phyloP scores from a whole-genome alignment of 192 early-diverging fungal genomes.

The Paraglomus brasilianum region DNA sequence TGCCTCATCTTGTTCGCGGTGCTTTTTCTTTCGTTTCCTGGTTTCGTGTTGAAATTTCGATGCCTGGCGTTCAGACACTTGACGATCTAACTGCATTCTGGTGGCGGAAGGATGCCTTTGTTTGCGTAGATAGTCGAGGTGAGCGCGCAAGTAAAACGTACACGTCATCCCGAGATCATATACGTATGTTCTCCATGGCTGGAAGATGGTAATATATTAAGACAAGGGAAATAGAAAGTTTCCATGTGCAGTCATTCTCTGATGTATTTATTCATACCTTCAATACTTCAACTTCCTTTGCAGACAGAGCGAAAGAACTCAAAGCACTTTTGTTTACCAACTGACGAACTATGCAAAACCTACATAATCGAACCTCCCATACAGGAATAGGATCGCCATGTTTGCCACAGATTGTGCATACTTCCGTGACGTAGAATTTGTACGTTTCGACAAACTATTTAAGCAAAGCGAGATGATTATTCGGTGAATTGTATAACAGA shows the following conservation, averaged over 20 bases:
- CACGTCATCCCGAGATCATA: slow-evolving; percentile 31
- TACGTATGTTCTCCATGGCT: slow-evolving; percentile 31
- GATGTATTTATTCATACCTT: background rate
- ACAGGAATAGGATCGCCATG: slow-evolving; percentile 29
- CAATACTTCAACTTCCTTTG: slow-evolving; percentile 25
- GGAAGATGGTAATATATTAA: no score
- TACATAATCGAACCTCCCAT: slow-evolving; percentile 30
- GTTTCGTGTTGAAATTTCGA: slow-evolving; percentile 20
- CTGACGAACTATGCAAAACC: slow-evolving; percentile 29
- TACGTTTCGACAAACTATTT: slow-evolving; percentile 29
- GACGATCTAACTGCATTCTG: background rate
- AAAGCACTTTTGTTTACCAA: slow-evolving; percentile 29
- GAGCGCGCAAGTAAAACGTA: slow-evolving; percentile 27
- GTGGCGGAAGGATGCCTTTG: slow-evolving; percentile 25
- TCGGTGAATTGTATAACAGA: no score
- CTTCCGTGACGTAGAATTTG: slow-evolving; percentile 29
- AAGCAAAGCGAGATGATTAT: no score
- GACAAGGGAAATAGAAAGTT: no score
- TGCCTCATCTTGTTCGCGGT: slow-evolving; percentile 24
- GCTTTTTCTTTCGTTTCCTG: slow-evolving; percentile 26
- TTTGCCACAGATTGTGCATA: slow-evolving; percentile 28
- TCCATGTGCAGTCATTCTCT: no score
- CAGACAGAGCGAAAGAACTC: slow-evolving; percentile 7
- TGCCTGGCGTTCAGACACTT: slow-evolving; percentile 24
- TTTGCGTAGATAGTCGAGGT: slow-evolving; percentile 24